These are phyloP conservation scores for Colletotrichum zoysiae DNA, from an alignment of 2,329 filamentous ascomycete species.

Conservation along the genomic window DNA sequence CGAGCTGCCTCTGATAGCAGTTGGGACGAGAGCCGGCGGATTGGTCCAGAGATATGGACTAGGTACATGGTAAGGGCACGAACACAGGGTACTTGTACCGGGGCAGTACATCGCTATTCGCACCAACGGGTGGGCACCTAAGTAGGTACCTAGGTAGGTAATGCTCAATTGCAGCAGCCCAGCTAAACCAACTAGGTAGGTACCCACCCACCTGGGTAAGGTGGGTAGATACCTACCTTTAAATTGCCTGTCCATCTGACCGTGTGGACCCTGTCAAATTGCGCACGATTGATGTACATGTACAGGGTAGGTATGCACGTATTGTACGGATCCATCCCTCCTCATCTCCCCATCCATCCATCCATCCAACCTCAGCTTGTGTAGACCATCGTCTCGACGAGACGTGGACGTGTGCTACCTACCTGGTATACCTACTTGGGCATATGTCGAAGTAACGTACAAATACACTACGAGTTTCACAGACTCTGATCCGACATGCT, in stretches of 20 bases:
- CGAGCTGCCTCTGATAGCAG: slow-evolving; percentile 23
- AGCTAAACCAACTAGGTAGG: too few relatives aligned
- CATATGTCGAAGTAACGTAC: neutral
- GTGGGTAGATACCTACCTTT: too few relatives aligned
- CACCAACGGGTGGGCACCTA: too few relatives aligned
- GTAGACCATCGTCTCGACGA: slow-evolving; percentile 8
- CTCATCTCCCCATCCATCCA: neutral
- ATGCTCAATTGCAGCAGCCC: too few relatives aligned
- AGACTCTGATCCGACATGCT: neutral
- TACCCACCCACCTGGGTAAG: too few relatives aligned
- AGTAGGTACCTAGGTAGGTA: too few relatives aligned
- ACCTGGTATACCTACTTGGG: neutral
- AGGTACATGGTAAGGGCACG: neutral
- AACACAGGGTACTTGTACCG: too few relatives aligned
- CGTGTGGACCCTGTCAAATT: slow-evolving; percentile 3
- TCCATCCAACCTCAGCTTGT: neutral
- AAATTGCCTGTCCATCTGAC: neutral
- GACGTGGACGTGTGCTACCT: slow-evolving; percentile 5
- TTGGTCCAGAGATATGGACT: slow-evolving; percentile 14
- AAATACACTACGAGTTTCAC: neutral
- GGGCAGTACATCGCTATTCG: too few relatives aligned
- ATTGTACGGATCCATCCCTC: slow-evolving; percentile 1
- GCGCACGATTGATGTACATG: slow-evolving; percentile 2
- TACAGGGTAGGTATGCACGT: neutral
- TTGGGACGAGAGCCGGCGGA: slow-evolving; percentile 28